Percentiles rank a stretch among this genome's conserved stretches.
Evolutionary conservation across 495 filamentous ascomycete genomes (phyloP).

Genomic region (Evernia prunastri): DNA sequence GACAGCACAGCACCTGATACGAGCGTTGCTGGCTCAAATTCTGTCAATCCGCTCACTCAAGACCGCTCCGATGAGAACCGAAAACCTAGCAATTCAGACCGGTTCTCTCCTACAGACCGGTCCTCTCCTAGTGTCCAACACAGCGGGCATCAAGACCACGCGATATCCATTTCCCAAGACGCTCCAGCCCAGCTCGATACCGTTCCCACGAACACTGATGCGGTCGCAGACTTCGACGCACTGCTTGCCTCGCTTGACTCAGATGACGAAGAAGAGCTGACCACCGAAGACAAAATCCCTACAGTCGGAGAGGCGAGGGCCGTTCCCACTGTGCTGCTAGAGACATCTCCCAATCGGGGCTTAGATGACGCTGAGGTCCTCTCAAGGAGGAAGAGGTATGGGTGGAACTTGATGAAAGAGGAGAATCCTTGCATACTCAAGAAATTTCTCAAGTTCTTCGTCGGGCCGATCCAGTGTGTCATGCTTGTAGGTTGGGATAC

Average conservation of each 20-base stretch:
- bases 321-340: conserved; percentile 59
- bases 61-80: not conserved
- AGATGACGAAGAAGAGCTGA: conserved; percentile 58
- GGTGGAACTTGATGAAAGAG: conserved; percentile 83
- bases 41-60: not conserved
- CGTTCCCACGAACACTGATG: conserved; percentile 33
- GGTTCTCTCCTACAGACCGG: not conserved
- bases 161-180: not conserved
- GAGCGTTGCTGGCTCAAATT: not conserved
- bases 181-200: not conserved
- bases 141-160: not conserved
- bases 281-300: conserved; percentile 43
- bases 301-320: conserved; percentile 40
- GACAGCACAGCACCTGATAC: not conserved
- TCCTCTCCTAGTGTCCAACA: not conserved
- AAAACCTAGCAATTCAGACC: not conserved
- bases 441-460: conserved; percentile 79
- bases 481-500: conserved; percentile 63
- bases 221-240: conserved; percentile 69
- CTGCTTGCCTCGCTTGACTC: conserved; percentile 80
- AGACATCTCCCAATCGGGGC: conserved; percentile 64
- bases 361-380: conserved; percentile 65
- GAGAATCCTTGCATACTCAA: conserved; percentile 78
- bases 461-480: conserved; percentile 88
- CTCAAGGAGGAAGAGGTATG: conserved; percentile 67